Base-by-base conservation (phyloP, 2,329 filamentous ascomycete genomes). In the Ophiostoma sp. region DNA sequence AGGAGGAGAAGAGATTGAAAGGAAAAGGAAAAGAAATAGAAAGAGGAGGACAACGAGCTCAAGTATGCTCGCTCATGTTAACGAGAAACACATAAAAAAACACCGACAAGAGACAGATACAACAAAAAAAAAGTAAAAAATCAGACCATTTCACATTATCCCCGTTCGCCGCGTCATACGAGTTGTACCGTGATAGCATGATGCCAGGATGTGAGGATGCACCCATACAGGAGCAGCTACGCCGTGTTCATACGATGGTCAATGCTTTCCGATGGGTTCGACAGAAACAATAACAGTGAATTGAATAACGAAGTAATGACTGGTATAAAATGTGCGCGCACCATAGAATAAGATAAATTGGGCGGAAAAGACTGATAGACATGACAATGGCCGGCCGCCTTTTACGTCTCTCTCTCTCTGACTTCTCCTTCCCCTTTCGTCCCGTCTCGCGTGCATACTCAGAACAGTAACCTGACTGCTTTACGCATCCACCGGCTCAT, bases 401-500 rank as follows among this genome's bases (percentile, higher is more conserved):
- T 12, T 15, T 2, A 28, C 22, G 12, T 28, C n/a, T 15, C 50
- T 55, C 22, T 17, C 50, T 25, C 12, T 8, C n/a, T n/a, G n/a
- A n/a, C n/a, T 55, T 15, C 50, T 9, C 22, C 19, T 28, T 17
- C 25, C 31, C 11, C 57, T n/a, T 19, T 33, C 11, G 11, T n/a
- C 55, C 17, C 3, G 11, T 17, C 59, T 42, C 59, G 25, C 33
- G 33, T 15, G 59, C 17, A 22, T n/a, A 2, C 45, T 50, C 4
- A 52, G 8, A 7, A 25, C 7, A 19, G 25, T 6, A 52, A 52
- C 22, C 7, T n/a, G 19, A n/a, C 7, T 22, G 15, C 15, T 50
- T 22, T 50, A 68, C 8, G 39, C 28, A 11, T 31, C 31, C 52
- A 73, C 74, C 52, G 69, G 63, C 74, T 81, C 80, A 74, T 80